phyloP scores from a whole-genome alignment of 495 filamentous ascomycete genomes.

The Aspergillus leporis region DNA sequence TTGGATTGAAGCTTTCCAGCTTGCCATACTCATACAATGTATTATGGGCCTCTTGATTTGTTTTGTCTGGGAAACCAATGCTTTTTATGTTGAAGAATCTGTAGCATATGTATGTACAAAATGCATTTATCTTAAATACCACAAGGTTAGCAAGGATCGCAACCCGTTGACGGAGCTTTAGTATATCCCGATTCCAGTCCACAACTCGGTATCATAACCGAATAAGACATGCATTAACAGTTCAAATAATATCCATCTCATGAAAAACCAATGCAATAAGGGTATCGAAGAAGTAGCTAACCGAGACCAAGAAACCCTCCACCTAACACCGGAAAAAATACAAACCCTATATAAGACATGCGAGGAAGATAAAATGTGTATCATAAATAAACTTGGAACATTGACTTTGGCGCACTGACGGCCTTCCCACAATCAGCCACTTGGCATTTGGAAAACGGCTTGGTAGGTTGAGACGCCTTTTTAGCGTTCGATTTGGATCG shows the following conservation, averaged over 20 bases:
- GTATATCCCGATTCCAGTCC: not conserved
- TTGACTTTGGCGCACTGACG: conserved; percentile 35
- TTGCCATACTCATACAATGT: conserved; percentile 31
- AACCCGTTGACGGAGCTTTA: not conserved
- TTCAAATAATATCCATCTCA: conserved; percentile 5
- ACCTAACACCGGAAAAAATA: conserved; percentile 19
- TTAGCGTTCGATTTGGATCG: conserved; percentile 44
- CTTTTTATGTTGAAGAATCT: conserved; percentile 18
- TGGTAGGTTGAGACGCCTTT: conserved; percentile 29
- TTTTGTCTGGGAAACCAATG: conserved; percentile 12
- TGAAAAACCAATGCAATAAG: conserved; percentile 20
- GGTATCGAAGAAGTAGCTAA: conserved; percentile 25
- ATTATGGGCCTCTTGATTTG: conserved; percentile 32
- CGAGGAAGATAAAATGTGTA: conserved; percentile 3
- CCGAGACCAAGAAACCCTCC: conserved; percentile 8
- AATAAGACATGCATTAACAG: not conserved
- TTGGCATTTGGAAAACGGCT: conserved; percentile 51
- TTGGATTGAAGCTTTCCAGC: conserved; percentile 19
- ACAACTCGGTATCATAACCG: not conserved
- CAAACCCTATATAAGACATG: conserved; percentile 1
- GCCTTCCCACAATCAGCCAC: conserved; percentile 49
- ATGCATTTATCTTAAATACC: conserved; percentile 9
- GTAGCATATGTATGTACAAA: conserved; percentile 29
- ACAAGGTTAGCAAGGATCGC: not conserved
- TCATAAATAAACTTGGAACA: conserved; percentile 54